A percentile compares a stretch with the other conserved stretches of the same genome.
Evolutionary conservation across 495 filamentous ascomycete genomes (phyloP).

Genomic region (Penicillium maclennaniae): DNA sequence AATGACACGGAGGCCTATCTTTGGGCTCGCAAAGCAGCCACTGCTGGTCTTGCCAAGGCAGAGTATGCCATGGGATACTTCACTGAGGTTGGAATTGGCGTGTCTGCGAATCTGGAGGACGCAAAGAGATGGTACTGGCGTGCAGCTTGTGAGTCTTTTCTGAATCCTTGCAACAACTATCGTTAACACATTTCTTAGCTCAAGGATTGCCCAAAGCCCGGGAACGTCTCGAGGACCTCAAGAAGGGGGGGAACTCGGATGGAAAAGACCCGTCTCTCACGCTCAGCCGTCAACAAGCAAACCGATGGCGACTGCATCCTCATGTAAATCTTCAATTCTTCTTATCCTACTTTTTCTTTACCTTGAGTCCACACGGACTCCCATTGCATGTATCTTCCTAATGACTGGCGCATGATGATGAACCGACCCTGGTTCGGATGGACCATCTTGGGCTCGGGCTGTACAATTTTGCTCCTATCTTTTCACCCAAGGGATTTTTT

Average conservation of each 20-base stretch:
- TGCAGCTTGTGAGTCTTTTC: slow-evolving; percentile 77
- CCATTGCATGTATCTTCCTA: slow-evolving; percentile 14
- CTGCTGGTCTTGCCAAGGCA: slow-evolving; percentile 79
- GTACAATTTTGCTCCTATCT: slow-evolving; percentile 11
- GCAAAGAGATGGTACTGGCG: slow-evolving; percentile 98
- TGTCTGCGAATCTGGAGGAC: slow-evolving; percentile 79
- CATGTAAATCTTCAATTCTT: slow-evolving; percentile 52
- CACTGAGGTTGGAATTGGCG: slow-evolving; percentile 92
- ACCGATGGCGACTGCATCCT: slow-evolving; percentile 78
- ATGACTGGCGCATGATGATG: slow-evolving; percentile 15
- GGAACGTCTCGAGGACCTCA: slow-evolving; percentile 88
- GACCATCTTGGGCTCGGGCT: slow-evolving; percentile 10
- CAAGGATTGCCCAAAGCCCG: slow-evolving; percentile 92
- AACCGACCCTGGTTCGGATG: not conserved
- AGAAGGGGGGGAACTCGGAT: slow-evolving; percentile 68
- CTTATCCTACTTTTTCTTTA: slow-evolving; percentile 3
- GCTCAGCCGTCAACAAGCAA: slow-evolving; percentile 76
- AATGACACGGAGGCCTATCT: slow-evolving; percentile 96
- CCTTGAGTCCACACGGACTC: slow-evolving; percentile 3
- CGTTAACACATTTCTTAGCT: slow-evolving; percentile 47
- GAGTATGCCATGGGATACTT: slow-evolving; percentile 99
- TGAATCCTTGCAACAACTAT: not conserved
- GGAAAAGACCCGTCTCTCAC: slow-evolving; percentile 74
- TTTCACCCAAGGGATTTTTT: not conserved
- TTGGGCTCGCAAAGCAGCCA: slow-evolving; percentile 91